Evolutionary conservation across 768 basidiomycete species (phyloP), one percentile per base, ranked within the genome.

Genomic region (Trametes gibbosa): DNA sequence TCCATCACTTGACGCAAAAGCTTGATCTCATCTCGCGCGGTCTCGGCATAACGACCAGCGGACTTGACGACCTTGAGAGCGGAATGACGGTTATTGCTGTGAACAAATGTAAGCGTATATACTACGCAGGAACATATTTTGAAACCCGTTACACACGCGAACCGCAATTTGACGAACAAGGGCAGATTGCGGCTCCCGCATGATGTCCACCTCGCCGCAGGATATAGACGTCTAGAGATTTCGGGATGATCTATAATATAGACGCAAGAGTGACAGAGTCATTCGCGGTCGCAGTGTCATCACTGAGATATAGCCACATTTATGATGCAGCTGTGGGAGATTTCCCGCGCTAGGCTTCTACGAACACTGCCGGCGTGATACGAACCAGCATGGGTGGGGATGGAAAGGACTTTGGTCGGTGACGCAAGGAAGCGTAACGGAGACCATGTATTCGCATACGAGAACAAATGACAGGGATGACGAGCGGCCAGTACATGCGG

Each of bases 1-100:
- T 83, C 79, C 53, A 83, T 78, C 5, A 95, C 88, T 64, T 86
- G 86, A 62, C 86, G 83, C 40, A 95, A 82, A 34, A 98, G 83
- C 71, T 94, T 92, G 73, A 98, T 98, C 76, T 98, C 96, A 72
- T 98, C 96, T 50, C 89, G 84, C 27, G 96, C 96, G 5, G 96
- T 98, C 72, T 98, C 95, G 60, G 94, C 92, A 75, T 98, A 98
- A 64, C 95, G 87, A 23, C 86, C 85, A 21, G 94, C 95, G 27
- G 95, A 96, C 75, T 96, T 96, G 74, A 95, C 92, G 56, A 97
- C 87, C 73, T 97, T 97, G 70, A 97, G 83, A 16, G 94, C 94
- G 45, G 92, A 92, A 73, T 95, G 94, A 41, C 83, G 79, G 32
- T 82, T 80, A 42, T 80, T 77, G 7, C 93, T 95, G 66, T 24